Conservation (phyloP, 2,329 filamentous ascomycete genomes). For the Chrysosporium keratinophilum region DNA sequence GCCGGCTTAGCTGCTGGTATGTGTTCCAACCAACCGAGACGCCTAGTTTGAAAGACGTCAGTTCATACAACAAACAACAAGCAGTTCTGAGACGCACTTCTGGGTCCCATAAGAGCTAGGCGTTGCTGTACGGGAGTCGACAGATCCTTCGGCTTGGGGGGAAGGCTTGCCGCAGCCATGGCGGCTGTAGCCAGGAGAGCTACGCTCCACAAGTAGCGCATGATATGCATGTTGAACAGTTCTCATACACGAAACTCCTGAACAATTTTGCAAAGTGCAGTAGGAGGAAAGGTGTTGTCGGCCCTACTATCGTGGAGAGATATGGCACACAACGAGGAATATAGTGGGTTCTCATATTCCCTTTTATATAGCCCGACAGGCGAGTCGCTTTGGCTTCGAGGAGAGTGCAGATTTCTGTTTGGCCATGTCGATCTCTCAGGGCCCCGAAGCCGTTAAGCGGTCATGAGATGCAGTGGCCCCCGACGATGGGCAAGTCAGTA, state of each 20-base stretch:
- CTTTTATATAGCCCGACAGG: not conserved
- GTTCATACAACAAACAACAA: not conserved
- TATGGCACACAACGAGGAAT: no score
- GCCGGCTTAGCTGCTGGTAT: not conserved
- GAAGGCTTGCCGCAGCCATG: not conserved
- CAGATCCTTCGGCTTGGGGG: not conserved
- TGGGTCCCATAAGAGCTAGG: not conserved
- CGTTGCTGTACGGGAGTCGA: not conserved
- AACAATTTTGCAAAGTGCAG: not conserved
- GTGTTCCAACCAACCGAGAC: conserved; percentile 1
- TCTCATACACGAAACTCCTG: not conserved
- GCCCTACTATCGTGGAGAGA: not conserved
- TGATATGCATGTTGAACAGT: not conserved
- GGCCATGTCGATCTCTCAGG: no score
- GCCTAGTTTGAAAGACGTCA: not conserved
- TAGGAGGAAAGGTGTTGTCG: not conserved
- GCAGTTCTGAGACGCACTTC: not conserved
- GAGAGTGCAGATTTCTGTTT: not conserved
- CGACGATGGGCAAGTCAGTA: no score
- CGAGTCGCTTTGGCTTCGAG: not conserved
- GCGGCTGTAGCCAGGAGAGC: not conserved
- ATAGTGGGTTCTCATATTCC: not conserved
- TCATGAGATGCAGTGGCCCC: no score
- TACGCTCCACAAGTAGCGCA: not conserved
- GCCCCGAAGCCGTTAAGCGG: no score